Percentiles rank a stretch among this genome's conserved stretches.
Conservation (phyloP, 1,284 basidiomycete species). For the Cutaneotrichosporon spelunceum region DNA sequence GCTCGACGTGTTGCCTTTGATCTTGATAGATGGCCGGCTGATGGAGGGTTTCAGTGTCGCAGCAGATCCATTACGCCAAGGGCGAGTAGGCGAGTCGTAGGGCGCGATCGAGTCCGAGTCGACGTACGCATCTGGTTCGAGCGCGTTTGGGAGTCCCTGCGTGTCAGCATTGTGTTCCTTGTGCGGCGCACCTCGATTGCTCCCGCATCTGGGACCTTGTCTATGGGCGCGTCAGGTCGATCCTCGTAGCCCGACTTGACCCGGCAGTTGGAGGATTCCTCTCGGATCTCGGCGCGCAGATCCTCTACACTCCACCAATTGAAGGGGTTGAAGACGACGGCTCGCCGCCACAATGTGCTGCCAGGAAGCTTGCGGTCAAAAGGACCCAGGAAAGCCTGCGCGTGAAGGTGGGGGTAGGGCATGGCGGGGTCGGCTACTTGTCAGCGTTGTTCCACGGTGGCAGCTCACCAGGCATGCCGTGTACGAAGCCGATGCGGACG, state of each 20-base stretch:
- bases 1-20: slow-evolving; percentile 1
- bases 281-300: slow-evolving; percentile 51
- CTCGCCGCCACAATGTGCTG: slow-evolving; percentile 44
- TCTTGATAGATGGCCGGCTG: background rate
- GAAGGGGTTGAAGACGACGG: slow-evolving; percentile 40
- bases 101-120: slow-evolving; percentile 1
- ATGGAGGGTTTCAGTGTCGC: background rate
- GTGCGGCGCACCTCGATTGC: slow-evolving; percentile 30
- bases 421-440: slow-evolving; percentile 43
- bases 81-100: background rate
- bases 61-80: background rate
- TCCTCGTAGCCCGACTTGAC: slow-evolving; percentile 48
- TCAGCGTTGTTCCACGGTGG: slow-evolving; percentile 6
- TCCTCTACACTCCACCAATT: slow-evolving; percentile 51
- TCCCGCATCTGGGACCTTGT: slow-evolving; percentile 45
- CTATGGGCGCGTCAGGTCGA: slow-evolving; percentile 37
- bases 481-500: slow-evolving; percentile 42
- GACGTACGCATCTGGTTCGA: slow-evolving; percentile 29
- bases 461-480: slow-evolving; percentile 34
- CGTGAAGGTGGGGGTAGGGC: slow-evolving; percentile 46
- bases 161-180: background rate
- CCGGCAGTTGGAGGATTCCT: slow-evolving; percentile 47
- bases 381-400: slow-evolving; percentile 46
- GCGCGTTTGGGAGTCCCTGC: slow-evolving; percentile 38
- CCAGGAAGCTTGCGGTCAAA: slow-evolving; percentile 40